Base-by-base conservation (phyloP, 441 rosid genomes). In the Omphalea diandra region DNA sequence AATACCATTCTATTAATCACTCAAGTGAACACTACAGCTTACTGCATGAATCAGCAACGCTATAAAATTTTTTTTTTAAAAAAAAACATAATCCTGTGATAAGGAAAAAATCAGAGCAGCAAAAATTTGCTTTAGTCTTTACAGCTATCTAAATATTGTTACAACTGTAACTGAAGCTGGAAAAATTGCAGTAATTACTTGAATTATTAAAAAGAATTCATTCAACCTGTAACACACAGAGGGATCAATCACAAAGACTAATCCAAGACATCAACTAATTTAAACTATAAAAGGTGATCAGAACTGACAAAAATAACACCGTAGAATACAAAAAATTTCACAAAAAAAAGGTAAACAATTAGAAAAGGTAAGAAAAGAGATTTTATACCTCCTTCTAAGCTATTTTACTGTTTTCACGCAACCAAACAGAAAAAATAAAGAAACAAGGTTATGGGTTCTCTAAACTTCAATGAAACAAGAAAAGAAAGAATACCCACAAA, bases 401-500 rank as follows among this genome's bases (percentile, higher is more conserved):
- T 70, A 33, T 40, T 29, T 8, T 20, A 32, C 33, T n/a, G 49
- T 66, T 65, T 59, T 67, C 57, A 3, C 22, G 26, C 58, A 66
- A 66, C 53, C 71, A 73, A 60, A 59, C 55, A 40, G 32, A 60
- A 27, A 50, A 66, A 18, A 52, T 17, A 6, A 27, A n/a, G 31
- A 71, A 40, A 4, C n/a, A n/a, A n/a, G n/a, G n/a, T n/a, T n/a
- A n/a, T n/a, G n/a, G n/a, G n/a, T n/a, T n/a, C n/a, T n/a, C n/a
- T 2, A 12, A 18, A 9, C n/a, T 22, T 7, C 1, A 26, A 54
- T 0, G 0, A 12, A 32, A 33, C 8, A 17, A 24, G 2, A 29
- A 11, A 54, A 27, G 22, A 17, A 5, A 0, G 0, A 38, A 38
- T 31, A 57, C 56, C 47, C 27, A 22, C 20, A 52, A 36, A 20